A percentile compares a stretch with the other conserved stretches of the same genome.
phyloP scores from a whole-genome alignment of 139 green algal genomes.

The Chlamydomonas sp. region DNA sequence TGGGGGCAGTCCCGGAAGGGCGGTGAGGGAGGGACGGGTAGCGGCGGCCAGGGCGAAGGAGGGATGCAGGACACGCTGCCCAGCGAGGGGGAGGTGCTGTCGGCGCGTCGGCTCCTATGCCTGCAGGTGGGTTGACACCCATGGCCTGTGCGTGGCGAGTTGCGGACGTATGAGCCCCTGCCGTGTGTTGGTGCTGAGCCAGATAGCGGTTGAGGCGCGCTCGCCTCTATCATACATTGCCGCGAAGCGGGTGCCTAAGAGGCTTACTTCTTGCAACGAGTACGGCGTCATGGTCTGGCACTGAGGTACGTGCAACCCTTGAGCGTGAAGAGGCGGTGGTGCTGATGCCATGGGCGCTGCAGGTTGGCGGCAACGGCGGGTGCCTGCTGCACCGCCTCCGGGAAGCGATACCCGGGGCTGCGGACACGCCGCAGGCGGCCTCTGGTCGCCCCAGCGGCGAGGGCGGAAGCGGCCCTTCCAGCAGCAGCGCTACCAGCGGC shows the following conservation, averaged over 20 bases:
- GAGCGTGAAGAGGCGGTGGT: no score
- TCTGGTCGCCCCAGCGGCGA: neutral
- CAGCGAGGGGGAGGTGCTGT: conserved; percentile 3
- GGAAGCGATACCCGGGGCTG: conserved; percentile 24
- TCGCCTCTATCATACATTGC: no score
- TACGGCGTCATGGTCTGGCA: no score
- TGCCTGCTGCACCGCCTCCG: conserved; percentile 43
- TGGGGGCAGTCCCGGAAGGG: neutral
- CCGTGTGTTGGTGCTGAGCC: no score
- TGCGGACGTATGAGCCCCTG: no score
- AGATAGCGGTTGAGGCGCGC: no score
- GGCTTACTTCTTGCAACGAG: no score
- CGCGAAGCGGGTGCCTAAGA: no score
- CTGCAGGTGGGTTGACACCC: conserved; percentile 15
- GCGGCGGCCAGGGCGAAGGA: no score
- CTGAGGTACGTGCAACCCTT: no score
- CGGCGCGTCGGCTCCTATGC: conserved; percentile 12
- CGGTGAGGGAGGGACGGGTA: neutral
- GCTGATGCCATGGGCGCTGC: neutral
- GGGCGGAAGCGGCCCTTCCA: neutral
- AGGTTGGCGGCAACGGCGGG: conserved; percentile 50
- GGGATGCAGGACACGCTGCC: neutral
- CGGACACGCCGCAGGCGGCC: no score
- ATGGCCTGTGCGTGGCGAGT: neutral
- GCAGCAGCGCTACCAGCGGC: neutral